Conservation (phyloP, 306 rosid species). For the Pueraria montana region DNA sequence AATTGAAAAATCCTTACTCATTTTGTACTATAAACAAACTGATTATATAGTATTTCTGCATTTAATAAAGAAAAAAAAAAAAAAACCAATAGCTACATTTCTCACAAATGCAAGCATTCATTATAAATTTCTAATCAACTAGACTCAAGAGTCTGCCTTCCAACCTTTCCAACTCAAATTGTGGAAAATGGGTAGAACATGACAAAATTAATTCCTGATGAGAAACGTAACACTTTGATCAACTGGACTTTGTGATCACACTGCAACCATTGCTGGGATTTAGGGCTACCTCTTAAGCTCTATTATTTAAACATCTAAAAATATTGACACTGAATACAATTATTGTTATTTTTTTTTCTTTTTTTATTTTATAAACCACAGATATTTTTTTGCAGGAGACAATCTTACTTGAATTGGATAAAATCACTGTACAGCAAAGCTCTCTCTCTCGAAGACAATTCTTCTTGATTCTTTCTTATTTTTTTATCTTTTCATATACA, state of each 20-base stretch:
- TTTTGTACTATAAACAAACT: background rate
- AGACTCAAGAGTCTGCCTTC: background rate
- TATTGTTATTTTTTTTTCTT: too few species aligned
- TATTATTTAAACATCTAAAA: background rate
- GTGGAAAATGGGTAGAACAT: constrained; percentile 22
- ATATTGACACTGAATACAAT: too few species aligned
- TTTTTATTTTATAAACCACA: too few species aligned
- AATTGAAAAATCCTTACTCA: constrained; percentile 3
- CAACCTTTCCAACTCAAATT: constrained; percentile 41
- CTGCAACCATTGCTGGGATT: background rate
- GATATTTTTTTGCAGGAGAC: too few species aligned
- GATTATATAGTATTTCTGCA: background rate
- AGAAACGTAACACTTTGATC: constrained; percentile 9
- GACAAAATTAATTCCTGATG: constrained; percentile 12
- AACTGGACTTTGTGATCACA: background rate
- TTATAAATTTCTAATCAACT: constrained; percentile 30
- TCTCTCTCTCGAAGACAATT: too few species aligned
- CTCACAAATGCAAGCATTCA: constrained; percentile 40
- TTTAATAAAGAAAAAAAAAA: background rate
- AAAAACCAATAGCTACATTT: background rate
- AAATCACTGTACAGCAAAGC: too few species aligned
- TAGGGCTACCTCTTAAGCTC: background rate
- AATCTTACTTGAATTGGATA: too few species aligned
- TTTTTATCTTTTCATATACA: background rate
- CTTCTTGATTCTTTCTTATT: too few species aligned